Conservation (phyloP, 345 rosid genomes). For the Heritiera fomes region DNA sequence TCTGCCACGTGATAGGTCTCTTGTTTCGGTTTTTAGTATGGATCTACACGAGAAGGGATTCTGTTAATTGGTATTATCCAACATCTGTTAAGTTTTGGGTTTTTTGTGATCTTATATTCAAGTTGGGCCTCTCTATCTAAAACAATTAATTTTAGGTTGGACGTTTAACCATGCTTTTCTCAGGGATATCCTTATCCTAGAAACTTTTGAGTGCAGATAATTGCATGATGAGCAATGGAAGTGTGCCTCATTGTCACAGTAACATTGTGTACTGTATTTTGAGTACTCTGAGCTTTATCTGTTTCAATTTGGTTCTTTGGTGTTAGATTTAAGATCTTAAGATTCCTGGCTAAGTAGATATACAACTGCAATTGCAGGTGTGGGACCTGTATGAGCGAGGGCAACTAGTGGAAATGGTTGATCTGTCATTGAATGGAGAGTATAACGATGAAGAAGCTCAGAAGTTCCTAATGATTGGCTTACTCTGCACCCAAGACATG, state of each 20-base stretch:
- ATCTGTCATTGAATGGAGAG: constrained; percentile 35
- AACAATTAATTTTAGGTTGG: too few species aligned
- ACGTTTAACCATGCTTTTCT: neutral
- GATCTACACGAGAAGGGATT: too few species aligned
- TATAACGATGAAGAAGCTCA: constrained; percentile 43
- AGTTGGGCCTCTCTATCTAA: too few species aligned
- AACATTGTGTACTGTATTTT: neutral
- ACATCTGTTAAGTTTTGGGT: too few species aligned
- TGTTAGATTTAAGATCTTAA: neutral
- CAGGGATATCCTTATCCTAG: neutral
- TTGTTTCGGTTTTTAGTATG: too few species aligned
- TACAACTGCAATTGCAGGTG: constrained; percentile 36
- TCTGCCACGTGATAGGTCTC: too few species aligned
- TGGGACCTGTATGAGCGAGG: constrained; percentile 43
- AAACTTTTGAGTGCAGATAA: neutral
- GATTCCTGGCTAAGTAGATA: constrained; percentile 9
- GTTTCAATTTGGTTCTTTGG: neutral
- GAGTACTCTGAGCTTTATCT: neutral
- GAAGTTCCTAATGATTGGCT: constrained; percentile 51
- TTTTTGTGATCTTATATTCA: too few species aligned
- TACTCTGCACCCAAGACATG: constrained; percentile 68
- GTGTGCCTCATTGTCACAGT: neutral
- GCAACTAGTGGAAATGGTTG: constrained; percentile 41
- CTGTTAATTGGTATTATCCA: too few species aligned
- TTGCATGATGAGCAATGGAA: neutral